Conservation (phyloP, 2,329 filamentous ascomycete genomes). For the Penicillium frequentans region DNA sequence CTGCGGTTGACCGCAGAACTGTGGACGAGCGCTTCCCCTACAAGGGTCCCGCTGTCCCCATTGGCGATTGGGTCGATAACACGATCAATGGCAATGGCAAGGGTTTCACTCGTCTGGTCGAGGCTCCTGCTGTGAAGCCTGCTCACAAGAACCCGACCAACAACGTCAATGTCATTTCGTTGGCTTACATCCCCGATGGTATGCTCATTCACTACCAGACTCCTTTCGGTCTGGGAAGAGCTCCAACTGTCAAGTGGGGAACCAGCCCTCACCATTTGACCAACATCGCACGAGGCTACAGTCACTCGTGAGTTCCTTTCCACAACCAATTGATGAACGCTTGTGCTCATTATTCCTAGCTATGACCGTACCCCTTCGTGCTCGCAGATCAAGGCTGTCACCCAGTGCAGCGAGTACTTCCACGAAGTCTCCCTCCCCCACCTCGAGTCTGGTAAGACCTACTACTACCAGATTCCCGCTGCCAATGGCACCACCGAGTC, state of each 20-base stretch:
- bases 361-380: constrained; percentile 55
- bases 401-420: constrained; percentile 54
- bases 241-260: constrained; percentile 49
- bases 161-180: constrained; percentile 55
- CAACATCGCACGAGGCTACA: constrained; percentile 39
- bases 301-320: constrained; percentile 39
- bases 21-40: constrained; percentile 44
- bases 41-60: constrained; percentile 49
- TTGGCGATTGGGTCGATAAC: constrained; percentile 54
- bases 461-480: constrained; percentile 53
- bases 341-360: constrained; percentile 20
- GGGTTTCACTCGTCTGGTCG: constrained; percentile 52
- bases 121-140: constrained; percentile 52
- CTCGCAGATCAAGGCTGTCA: constrained; percentile 44
- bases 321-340: not conserved
- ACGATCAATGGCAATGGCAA: constrained; percentile 55
- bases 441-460: constrained; percentile 47
- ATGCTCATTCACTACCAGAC: constrained; percentile 57
- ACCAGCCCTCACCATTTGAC: constrained; percentile 32
- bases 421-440: constrained; percentile 50
- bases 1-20: constrained; percentile 37
- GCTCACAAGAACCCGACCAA: constrained; percentile 46
- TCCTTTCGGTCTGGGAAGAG: constrained; percentile 51
- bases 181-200: constrained; percentile 50
- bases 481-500: constrained; percentile 53